A percentile compares a stretch with the other conserved stretches of the same genome.
These are phyloP conservation scores for Houttuynia cordata DNA, from an alignment of 164 flowering plant species.

Conservation along the genomic window DNA sequence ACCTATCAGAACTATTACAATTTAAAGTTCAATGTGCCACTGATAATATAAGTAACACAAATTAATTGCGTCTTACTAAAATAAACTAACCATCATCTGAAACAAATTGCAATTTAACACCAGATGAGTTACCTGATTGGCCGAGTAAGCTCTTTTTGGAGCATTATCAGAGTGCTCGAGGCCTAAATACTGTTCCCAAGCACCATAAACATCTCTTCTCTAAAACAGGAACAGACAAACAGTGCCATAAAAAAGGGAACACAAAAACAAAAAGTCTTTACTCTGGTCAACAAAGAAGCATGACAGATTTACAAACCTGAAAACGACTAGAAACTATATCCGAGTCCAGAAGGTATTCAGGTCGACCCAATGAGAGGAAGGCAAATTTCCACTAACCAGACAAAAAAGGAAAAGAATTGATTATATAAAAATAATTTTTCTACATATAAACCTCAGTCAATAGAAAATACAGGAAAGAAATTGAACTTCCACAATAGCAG, in stretches of 20 bases:
- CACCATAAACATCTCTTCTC: constrained; percentile 95
- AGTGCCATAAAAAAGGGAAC: too few relatives aligned
- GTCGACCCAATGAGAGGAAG: constrained; percentile 70
- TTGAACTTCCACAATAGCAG: neutral
- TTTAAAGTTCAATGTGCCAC: too few relatives aligned
- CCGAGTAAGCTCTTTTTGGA: constrained; percentile 78
- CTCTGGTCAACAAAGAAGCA: neutral
- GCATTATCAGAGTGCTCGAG: constrained; percentile 86
- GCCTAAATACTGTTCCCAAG: constrained; percentile 98
- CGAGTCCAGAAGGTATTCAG: constrained; percentile 75
- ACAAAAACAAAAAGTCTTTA: neutral
- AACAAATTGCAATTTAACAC: neutral
- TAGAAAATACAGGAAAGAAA: neutral
- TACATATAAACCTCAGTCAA: neutral
- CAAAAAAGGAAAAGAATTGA: neutral
- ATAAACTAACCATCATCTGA: neutral
- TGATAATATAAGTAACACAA: too few relatives aligned
- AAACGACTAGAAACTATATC: constrained; percentile 75
- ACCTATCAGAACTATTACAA: too few relatives aligned
- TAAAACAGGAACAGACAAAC: constrained; percentile 12
- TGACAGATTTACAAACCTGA: constrained; percentile 41
- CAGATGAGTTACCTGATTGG: constrained; percentile 53
- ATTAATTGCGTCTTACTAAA: too few relatives aligned
- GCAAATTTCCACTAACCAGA: constrained; percentile 85
- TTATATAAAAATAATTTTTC: neutral